Evolutionary conservation across 2,329 filamentous ascomycete species (phyloP).

Genomic region (Trichophaea hybrida): DNA sequence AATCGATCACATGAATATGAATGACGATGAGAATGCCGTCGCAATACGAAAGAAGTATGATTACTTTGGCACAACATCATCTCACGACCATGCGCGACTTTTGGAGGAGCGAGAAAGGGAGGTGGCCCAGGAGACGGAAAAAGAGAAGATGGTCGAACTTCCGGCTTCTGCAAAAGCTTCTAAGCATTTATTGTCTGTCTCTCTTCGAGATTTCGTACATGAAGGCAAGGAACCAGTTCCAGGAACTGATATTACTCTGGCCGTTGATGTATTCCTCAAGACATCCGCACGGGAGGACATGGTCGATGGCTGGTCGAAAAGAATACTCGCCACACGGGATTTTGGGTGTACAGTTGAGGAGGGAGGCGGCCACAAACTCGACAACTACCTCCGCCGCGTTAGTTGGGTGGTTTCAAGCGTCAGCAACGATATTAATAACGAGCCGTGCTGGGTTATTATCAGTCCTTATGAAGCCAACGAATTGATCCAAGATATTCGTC

Average conservation of each 20-base stretch:
- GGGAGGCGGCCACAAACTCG: conserved; percentile 31
- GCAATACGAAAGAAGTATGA: conserved; percentile 10
- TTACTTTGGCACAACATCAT: conserved; percentile 6
- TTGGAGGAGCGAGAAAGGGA: conserved; percentile 58
- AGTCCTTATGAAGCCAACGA: conserved; percentile 47
- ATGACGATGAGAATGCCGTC: not conserved
- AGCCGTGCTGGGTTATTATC: conserved; percentile 33
- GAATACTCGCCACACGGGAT: conserved; percentile 39
- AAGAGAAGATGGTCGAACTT: conserved; percentile 42
- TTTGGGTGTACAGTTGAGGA: conserved; percentile 37
- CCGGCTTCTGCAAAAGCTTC: conserved; percentile 33
- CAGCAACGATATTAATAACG: not conserved
- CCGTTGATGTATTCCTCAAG: conserved; percentile 29
- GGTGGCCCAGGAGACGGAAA: conserved; percentile 48
- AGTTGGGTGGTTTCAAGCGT: conserved; percentile 22
- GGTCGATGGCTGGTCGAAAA: conserved; percentile 30
- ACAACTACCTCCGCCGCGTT: conserved; percentile 39
- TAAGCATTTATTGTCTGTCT: conserved; percentile 34
- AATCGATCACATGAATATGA: not conserved
- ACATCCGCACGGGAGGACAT: conserved; percentile 32
- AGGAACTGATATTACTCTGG: not conserved
- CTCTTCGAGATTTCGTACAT: conserved; percentile 15
- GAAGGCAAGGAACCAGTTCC: conserved; percentile 5
- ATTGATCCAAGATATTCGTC: conserved; percentile 34
- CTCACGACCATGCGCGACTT: conserved; percentile 32